A percentile compares a stretch with the other conserved stretches of the same genome.
Evolutionary conservation across 2,329 filamentous ascomycete genomes (phyloP).

Genomic region (Colletotrichum tofieldiae): DNA sequence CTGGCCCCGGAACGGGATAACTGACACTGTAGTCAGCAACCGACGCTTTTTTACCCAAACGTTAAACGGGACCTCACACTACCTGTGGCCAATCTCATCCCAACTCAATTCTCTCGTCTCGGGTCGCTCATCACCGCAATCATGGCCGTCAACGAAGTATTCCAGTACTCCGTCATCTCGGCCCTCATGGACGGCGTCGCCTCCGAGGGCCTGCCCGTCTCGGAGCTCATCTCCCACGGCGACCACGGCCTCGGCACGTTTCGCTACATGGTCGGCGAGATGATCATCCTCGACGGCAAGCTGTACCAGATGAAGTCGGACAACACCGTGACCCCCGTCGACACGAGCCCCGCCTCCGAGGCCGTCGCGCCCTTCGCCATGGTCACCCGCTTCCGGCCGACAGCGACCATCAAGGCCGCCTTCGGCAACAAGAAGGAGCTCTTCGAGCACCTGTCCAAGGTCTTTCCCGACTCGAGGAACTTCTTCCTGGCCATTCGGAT

Average conservation of each 20-base stretch:
- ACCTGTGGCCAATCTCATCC: not conserved
- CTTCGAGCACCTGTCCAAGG: conserved; percentile 39
- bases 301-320: conserved; percentile 56
- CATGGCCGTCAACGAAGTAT: conserved; percentile 54
- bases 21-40: not conserved
- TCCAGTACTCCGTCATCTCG: conserved; percentile 54
- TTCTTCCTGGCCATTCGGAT: conserved; percentile 51
- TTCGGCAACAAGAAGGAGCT: conserved; percentile 51
- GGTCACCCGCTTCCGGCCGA: conserved; percentile 52
- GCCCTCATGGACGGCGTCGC: conserved; percentile 55
- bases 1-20: not conserved
- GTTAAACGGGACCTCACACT: not conserved
- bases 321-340: conserved; percentile 48
- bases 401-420: conserved; percentile 36
- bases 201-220: conserved; percentile 50
- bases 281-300: conserved; percentile 53
- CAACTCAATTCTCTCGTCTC: not conserved
- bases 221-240: conserved; percentile 50
- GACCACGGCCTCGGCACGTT: conserved; percentile 56
- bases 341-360: conserved; percentile 40
- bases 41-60: not conserved
- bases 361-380: conserved; percentile 54
- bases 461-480: conserved; percentile 49
- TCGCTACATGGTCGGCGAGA: conserved; percentile 53
- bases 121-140: not conserved